phyloP scores from a whole-genome alignment of 2,329 filamentous ascomycete genomes.

The Coniochaeta ligniaria region DNA sequence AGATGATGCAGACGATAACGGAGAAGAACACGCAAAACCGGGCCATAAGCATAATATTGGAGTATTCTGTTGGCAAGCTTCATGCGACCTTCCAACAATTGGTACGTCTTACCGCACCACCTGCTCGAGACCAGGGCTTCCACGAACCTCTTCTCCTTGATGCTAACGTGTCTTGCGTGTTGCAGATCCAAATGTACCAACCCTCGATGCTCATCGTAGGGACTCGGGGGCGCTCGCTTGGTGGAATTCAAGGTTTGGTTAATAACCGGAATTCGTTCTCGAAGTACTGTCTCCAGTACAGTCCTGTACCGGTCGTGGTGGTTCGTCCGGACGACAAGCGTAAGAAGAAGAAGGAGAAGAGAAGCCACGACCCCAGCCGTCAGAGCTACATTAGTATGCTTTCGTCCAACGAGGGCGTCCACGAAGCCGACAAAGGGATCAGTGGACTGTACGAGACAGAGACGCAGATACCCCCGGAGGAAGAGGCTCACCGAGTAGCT shows the following conservation, averaged over 20 bases:
- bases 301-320: conserved; percentile 86
- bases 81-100: conserved; percentile 86
- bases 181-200: conserved; percentile 82
- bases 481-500: conserved; percentile 59
- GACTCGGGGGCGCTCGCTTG: conserved; percentile 75
- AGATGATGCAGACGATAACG: conserved; percentile 69
- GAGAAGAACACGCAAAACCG: conserved; percentile 72
- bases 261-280: conserved; percentile 76
- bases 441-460: conserved; percentile 48
- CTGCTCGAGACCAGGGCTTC: background rate
- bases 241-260: conserved; percentile 78
- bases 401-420: conserved; percentile 49
- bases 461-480: conserved; percentile 46
- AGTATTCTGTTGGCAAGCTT: conserved; percentile 83
- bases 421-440: conserved; percentile 50
- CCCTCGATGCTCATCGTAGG: conserved; percentile 88
- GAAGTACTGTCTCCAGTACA: conserved; percentile 92
- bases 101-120: conserved; percentile 41
- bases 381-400: conserved; percentile 75
- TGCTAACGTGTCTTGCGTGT: background rate
- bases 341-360: conserved; percentile 83
- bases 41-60: conserved; percentile 77
- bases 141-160: background rate
- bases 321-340: conserved; percentile 83
- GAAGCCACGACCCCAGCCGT: conserved; percentile 66